phyloP scores from a whole-genome alignment of 2,329 filamentous ascomycete genomes.

The Penicillium rolfsii region DNA sequence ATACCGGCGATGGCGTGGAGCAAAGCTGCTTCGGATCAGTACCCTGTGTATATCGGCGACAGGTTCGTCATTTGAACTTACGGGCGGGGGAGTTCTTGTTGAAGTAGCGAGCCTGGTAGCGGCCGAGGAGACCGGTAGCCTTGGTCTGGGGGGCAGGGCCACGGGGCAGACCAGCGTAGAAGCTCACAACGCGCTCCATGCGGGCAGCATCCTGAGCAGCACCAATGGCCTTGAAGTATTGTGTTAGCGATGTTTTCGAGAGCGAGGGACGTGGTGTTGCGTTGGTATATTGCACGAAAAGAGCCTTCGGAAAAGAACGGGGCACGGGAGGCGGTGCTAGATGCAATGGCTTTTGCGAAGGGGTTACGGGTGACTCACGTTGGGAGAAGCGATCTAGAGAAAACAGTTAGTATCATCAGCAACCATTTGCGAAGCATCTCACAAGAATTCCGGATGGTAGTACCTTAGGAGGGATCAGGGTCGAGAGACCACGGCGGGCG shows the following conservation, averaged over 20 bases:
- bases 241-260: slow-evolving; percentile 39
- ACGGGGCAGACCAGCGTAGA: slow-evolving; percentile 98
- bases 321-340: slow-evolving; percentile 14
- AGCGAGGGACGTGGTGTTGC: slow-evolving; percentile 12
- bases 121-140: slow-evolving; percentile 78
- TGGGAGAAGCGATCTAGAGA: slow-evolving; percentile 43
- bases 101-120: slow-evolving; percentile 88
- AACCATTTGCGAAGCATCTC: slow-evolving; percentile 14
- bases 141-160: slow-evolving; percentile 83
- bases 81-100: slow-evolving; percentile 91
- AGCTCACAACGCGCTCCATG: slow-evolving; percentile 97
- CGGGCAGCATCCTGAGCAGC: slow-evolving; percentile 92
- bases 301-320: slow-evolving; percentile 30
- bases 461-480: slow-evolving; percentile 99
- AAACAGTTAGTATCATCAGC: slow-evolving; percentile 45
- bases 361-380: slow-evolving; percentile 36
- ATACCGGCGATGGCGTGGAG: slow-evolving; percentile 81
- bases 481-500: slow-evolving; percentile 88
- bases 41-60: slow-evolving; percentile 3
- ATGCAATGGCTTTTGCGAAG: slow-evolving; percentile 13
- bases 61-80: slow-evolving; percentile 60
- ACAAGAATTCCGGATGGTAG: slow-evolving; percentile 31
- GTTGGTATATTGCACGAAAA: slow-evolving; percentile 26
- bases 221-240: slow-evolving; percentile 74
- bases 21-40: slow-evolving; percentile 65